phyloP scores from a whole-genome alignment of 164 flowering plant species.

The Chimonanthus praecox region DNA sequence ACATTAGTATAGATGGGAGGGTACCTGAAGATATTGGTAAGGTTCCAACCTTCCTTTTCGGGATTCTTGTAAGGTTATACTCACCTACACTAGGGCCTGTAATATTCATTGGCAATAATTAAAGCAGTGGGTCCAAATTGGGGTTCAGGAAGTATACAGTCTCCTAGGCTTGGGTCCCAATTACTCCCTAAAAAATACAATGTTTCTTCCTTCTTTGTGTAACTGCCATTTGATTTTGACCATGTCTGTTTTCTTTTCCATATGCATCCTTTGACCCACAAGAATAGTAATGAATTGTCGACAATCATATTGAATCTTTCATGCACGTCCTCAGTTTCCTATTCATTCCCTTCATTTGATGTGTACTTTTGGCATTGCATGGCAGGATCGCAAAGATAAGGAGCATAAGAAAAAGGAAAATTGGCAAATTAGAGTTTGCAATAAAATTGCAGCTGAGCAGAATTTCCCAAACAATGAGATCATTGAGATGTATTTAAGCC shows the following conservation, averaged over 20 bases:
- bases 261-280: not conserved
- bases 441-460: slow-evolving; percentile 50
- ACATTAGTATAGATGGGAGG: too few relatives aligned
- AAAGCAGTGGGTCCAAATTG: not conserved
- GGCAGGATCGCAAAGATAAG: slow-evolving; percentile 48
- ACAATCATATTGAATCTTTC: not conserved
- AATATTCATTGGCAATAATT: too few relatives aligned
- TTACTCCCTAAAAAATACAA: not conserved
- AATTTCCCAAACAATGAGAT: slow-evolving; percentile 76
- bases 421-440: slow-evolving; percentile 65
- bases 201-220: not conserved
- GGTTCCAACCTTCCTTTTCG: too few relatives aligned
- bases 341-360: not conserved
- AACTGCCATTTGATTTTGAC: not conserved
- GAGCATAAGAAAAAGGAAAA: slow-evolving; percentile 45
- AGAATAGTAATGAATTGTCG: not conserved
- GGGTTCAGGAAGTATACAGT: not conserved
- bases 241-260: not conserved
- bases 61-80: not conserved
- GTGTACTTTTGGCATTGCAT: slow-evolving; percentile 11
- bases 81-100: not conserved
- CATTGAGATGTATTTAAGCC: slow-evolving; percentile 53
- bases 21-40: too few relatives aligned
- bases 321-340: not conserved
- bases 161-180: not conserved